Percentiles rank a stretch among this genome's conserved stretches.
Conservation (phyloP, 106 monocot species). For the Chionographis japonica region DNA sequence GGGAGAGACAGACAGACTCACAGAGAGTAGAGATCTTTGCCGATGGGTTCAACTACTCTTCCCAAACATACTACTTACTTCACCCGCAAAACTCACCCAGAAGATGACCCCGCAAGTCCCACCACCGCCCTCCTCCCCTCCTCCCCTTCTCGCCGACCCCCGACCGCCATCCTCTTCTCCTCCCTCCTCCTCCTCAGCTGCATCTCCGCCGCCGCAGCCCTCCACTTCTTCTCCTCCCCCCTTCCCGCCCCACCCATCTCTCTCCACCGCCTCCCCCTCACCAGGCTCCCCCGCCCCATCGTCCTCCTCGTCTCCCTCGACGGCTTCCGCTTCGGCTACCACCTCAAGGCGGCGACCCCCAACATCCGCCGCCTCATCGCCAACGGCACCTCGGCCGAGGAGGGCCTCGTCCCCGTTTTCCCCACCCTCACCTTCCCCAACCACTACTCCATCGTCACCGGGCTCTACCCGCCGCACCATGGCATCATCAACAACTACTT, state of each 20-base stretch:
- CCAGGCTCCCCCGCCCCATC: slow-evolving; percentile 40
- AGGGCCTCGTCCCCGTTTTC: slow-evolving; percentile 69
- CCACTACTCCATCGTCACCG: slow-evolving; percentile 88
- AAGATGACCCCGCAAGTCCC: too few species aligned
- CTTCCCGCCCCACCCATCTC: slow-evolving; percentile 1
- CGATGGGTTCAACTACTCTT: too few species aligned
- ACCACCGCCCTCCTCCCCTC: background rate
- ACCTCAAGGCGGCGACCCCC: slow-evolving; percentile 54
- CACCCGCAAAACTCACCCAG: background rate
- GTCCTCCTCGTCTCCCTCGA: slow-evolving; percentile 67
- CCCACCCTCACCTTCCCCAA: slow-evolving; percentile 87
- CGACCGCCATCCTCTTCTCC: slow-evolving; percentile 12
- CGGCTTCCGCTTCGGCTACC: slow-evolving; percentile 88
- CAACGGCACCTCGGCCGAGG: slow-evolving; percentile 51
- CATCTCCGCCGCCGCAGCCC: slow-evolving; percentile 9
- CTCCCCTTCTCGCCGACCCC: background rate
- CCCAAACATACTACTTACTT: too few species aligned
- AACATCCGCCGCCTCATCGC: slow-evolving; percentile 65
- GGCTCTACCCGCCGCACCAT: slow-evolving; percentile 60
- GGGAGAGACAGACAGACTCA: too few species aligned
- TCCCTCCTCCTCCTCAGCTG: slow-evolving; percentile 24
- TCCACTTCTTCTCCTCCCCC: slow-evolving; percentile 13
- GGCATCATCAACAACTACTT: slow-evolving; percentile 82
- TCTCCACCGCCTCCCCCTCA: slow-evolving; percentile 3
- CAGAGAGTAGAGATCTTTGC: too few species aligned